Base-by-base conservation (phyloP, 768 basidiomycete species). In the Boletales sp. region DNA sequence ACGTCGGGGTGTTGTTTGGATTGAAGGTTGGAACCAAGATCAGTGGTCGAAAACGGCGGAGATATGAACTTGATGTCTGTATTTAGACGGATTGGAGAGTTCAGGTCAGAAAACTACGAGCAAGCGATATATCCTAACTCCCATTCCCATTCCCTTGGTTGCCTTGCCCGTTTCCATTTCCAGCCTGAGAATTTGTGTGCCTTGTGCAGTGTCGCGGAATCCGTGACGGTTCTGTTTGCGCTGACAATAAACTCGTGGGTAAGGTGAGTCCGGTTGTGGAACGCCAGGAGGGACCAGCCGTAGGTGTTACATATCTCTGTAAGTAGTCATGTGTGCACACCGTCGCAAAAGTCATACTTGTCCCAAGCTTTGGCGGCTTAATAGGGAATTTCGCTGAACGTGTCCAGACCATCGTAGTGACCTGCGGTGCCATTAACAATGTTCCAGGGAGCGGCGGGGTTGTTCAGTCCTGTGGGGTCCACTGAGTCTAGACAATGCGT, bases 1-100 rank as follows among this genome's bases (percentile, higher is more conserved):
- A 97, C 89, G 52, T 97, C 87, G 7, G 95, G 95, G 61, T 97
- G 97, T 58, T 97, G 93, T 71, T 97, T 97, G 80, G 95, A 97
- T 67, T 95, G 93, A 38, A 97, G 71, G 35, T 79, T 83, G 43
- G 78, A 79, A 48, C 78, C 83, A 50, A 85, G 80, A 53, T 83
- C 80, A 11, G 74, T 72, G 12, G 79, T 69, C 24, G 5, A 24
- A 15, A 81, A 70, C 0, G 81, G 70, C 1, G 77, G 69, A 19
- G 48, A 98, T 78, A 18, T 80, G n/a, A n/a, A n/a, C n/a, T n/a
- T n/a, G n/a, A n/a, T n/a, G n/a, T n/a, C n/a, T n/a, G n/a, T n/a
- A n/a, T n/a, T n/a, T 69, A n/a, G 80, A 74, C 0, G 89, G 69
- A 52, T 94, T 92, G 13, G 87, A 72, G 53, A 98, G n/a, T 27